Conservation (phyloP, 1,284 basidiomycete genomes). For the Schizophyllum commune region DNA sequence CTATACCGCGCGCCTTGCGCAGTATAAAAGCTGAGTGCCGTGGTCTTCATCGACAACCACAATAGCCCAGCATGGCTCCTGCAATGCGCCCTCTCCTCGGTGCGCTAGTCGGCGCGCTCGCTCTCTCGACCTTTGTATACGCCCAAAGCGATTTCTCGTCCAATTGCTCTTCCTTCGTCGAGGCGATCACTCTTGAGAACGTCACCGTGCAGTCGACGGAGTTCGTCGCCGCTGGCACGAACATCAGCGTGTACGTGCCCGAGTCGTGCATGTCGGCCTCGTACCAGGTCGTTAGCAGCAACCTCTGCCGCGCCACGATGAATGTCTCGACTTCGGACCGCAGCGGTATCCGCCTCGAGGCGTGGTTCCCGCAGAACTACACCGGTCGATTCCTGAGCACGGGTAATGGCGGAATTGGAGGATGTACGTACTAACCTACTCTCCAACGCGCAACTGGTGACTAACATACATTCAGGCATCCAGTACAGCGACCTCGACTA, state of each 20-base stretch:
- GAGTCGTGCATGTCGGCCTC: neutral
- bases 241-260: neutral
- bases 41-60: no score
- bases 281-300: neutral
- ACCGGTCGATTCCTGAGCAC: slow-evolving; percentile 15
- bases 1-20: no score
- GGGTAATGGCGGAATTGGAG: slow-evolving; percentile 17
- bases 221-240: neutral
- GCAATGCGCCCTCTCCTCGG: neutral
- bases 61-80: neutral
- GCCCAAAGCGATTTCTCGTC: neutral
- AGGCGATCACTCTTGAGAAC: neutral
- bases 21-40: no score
- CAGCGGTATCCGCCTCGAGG: slow-evolving; percentile 6
- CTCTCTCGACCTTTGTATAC: neutral
- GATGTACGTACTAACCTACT: slow-evolving; percentile 14
- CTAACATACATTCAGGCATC: slow-evolving; percentile 14
- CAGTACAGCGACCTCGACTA: slow-evolving; percentile 18
- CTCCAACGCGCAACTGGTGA: neutral
- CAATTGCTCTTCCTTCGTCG: neutral
- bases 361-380: slow-evolving; percentile 9
- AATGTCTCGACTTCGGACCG: slow-evolving; percentile 2
- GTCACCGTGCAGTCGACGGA: neutral
- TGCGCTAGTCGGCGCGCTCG: neutral
- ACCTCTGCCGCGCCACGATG: slow-evolving; percentile 9